Percentiles rank a stretch among this genome's conserved stretches.
phyloP scores from a whole-genome alignment of 2,329 filamentous ascomycete species.

The Microsporum audouinii region DNA sequence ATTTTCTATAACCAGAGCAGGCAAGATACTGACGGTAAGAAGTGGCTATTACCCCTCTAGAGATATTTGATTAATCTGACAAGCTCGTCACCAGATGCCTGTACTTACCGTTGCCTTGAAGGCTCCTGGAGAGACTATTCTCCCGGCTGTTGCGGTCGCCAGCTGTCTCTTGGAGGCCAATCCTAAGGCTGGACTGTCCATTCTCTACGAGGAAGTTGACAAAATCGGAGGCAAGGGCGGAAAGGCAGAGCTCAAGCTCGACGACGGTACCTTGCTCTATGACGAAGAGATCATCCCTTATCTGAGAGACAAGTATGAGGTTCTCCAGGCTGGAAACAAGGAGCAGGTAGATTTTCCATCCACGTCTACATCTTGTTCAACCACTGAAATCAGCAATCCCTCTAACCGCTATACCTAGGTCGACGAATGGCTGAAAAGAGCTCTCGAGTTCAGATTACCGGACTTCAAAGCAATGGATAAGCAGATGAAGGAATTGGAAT shows the following conservation, averaged over 20 bases:
- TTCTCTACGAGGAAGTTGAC: slow-evolving; percentile 14
- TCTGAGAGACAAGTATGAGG: slow-evolving; percentile 11
- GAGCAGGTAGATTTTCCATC: slow-evolving; percentile 9
- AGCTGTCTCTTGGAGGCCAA: slow-evolving; percentile 12
- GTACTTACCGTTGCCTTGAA: slow-evolving; percentile 16
- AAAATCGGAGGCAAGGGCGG: slow-evolving; percentile 11
- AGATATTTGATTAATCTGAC: background rate
- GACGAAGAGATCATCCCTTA: slow-evolving; percentile 15
- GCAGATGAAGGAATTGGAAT: slow-evolving; percentile 17
- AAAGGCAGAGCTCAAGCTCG: slow-evolving; percentile 13
- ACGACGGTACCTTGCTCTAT: slow-evolving; percentile 11
- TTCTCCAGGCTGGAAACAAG: slow-evolving; percentile 12
- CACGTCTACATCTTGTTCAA: no score
- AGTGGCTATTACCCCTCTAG: background rate
- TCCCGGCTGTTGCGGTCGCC: slow-evolving; percentile 14
- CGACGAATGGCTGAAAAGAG: slow-evolving; percentile 16
- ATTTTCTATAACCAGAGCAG: background rate
- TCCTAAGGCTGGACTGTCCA: slow-evolving; percentile 9
- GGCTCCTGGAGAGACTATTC: slow-evolving; percentile 11
- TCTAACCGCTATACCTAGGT: slow-evolving; percentile 9
- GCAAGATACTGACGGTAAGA: background rate
- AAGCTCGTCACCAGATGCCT: slow-evolving; percentile 6
- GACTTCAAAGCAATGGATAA: slow-evolving; percentile 17
- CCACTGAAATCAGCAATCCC: no score
- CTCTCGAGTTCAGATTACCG: slow-evolving; percentile 9